Conservation (phyloP, 768 basidiomycete species). For the Tricholoma saponaceum region DNA sequence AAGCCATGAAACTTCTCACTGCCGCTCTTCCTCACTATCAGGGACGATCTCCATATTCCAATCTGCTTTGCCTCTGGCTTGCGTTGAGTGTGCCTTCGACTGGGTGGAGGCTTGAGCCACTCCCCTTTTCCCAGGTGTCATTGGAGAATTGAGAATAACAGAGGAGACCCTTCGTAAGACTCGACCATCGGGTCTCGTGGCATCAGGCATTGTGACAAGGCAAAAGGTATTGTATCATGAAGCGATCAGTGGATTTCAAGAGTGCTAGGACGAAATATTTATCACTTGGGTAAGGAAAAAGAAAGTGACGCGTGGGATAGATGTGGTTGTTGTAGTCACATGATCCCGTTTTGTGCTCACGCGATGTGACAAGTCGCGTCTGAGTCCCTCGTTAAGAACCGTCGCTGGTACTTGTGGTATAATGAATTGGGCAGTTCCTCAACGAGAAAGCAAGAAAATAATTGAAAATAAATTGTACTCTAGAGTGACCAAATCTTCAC, state of each 20-base stretch:
- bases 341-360: neutral
- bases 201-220: neutral
- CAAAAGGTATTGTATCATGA: neutral
- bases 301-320: neutral
- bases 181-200: neutral
- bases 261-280: neutral
- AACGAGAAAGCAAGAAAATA: neutral
- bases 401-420: no score
- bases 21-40: constrained; percentile 48
- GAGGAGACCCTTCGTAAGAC: neutral
- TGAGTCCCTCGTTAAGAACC: no score
- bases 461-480: constrained; percentile 11
- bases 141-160: constrained; percentile 2
- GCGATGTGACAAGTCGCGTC: neutral
- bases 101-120: neutral
- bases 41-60: constrained; percentile 31
- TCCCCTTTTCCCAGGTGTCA: neutral
- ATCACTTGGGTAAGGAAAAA: neutral
- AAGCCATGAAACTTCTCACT: constrained; percentile 14
- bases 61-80: neutral
- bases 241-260: neutral
- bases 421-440: neutral
- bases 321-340: neutral
- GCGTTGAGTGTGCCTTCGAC: neutral
- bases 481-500: constrained; percentile 95